Base-by-base conservation (phyloP, 1,284 basidiomycete species). In the Hemileia vastatrix region DNA sequence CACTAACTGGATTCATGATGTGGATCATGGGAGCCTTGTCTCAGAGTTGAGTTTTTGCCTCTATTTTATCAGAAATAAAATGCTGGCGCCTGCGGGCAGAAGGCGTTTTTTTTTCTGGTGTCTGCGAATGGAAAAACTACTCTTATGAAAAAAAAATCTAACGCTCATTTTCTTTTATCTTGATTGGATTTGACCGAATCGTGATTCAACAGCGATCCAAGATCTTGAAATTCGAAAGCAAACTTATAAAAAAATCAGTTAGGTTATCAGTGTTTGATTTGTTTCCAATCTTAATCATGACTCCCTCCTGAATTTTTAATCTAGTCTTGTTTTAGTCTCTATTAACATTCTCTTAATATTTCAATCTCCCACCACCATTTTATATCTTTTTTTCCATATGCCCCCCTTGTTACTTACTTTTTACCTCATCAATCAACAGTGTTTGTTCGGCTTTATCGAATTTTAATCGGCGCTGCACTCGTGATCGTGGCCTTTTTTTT, bases 401-500 rank as follows among this genome's bases (percentile, higher is more conserved):
- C n/a, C 4, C 18, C 47, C 11, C 40, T 3, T 1, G 6, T 6
- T 18, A 9, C 13, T 24, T n/a, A 5, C 24, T 5, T 23, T 2
- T 31, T 24, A 9, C 31, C n/a, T 3, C 13, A n/a, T 55, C 52
- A n/a, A 45, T 13, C 3, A 54, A 0, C 66, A 71, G 70, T 79
- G 78, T 79, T 79, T 69, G 70, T 69, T 44, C 82, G 83, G 59
- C 80, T 99, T 9, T 86, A 95, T 75, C 83, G 86, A 52, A 90
- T 97, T 70, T 82, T 98, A n/a, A 78, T 95, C 66, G 81, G 83
- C 51, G 84, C 90, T 0, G 88, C 94, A 3, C 77, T 91, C 54
- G 83, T 91, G 54, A 88, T 98, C 64, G 83, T 83, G 3, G 81
- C 84, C 23, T 96, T 97, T 81, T 97, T 97, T 74, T 85, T 94